Base-by-base conservation (phyloP, 805 yeast genomes). In the Brettanomyces custersianus region DNA sequence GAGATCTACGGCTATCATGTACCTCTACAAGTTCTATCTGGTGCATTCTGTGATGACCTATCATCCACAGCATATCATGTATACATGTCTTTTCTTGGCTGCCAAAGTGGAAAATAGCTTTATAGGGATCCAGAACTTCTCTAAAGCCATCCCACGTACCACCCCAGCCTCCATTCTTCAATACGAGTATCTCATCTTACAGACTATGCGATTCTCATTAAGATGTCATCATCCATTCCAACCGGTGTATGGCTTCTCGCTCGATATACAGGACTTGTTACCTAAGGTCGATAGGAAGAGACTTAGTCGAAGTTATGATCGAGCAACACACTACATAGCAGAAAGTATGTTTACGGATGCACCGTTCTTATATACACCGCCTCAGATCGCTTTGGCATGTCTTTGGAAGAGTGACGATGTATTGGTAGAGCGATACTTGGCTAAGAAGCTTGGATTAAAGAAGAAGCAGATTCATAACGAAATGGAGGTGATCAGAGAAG, bases 71-170 rank as follows among this genome's bases (percentile, higher is more conserved):
- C 72, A 77, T 40, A 68, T 92, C 15, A 67, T 92, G 59, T 71
- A 76, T 36, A 80, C 94, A 2, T 80, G 95, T 43, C 70, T 92
- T 10, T 92, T 87, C 54, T 63, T 92, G 23, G 95, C 96, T 5
- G 88, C 96, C 29, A 92, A 92, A 58, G 74, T 88, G 13, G 98
- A 92, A 51, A 90, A 92, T 59, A 80, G 75, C 55, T 90, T 88
- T 59, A 80, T 92, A 21, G 74, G 95, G 20, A 82, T 90, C 40
- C 80, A 81, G 29, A 71, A 83, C 9, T 88, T 90, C 53, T 77
- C 84, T 37, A 70, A 72, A 37, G 72, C 80, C 32, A 70, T 90
- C 16, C 76, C 75, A 12, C 79, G 80, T 36, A 72, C 83, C 1
- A 72, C 76, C 25, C 77, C 81, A 1, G 66, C 67, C 13, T 74